A percentile compares a stretch with the other conserved stretches of the same genome.
Conservation (phyloP, 345 rosid genomes). For the Hypericum perforatum region DNA sequence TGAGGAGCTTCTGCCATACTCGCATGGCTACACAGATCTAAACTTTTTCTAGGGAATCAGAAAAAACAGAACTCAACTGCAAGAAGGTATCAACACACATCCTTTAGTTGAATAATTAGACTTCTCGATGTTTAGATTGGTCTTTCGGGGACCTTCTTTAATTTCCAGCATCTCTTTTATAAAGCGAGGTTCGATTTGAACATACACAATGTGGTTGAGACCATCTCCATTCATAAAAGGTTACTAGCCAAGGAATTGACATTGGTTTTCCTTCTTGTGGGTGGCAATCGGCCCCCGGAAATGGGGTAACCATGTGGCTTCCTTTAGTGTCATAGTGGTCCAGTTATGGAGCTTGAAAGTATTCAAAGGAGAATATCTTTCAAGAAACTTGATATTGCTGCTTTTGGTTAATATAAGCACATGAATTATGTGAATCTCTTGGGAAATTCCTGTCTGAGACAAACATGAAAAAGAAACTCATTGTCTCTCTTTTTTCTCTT, state of each 20-base stretch:
- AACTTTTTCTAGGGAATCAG: conserved; percentile 55
- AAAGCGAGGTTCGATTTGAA: too few species aligned
- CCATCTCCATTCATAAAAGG: too few species aligned
- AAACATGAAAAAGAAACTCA: conserved; percentile 10
- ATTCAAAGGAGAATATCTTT: conserved; percentile 16
- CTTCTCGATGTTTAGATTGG: not conserved
- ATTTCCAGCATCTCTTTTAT: too few species aligned
- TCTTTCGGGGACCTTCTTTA: not conserved
- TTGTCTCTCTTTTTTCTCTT: conserved; percentile 10
- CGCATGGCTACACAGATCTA: conserved; percentile 86
- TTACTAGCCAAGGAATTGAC: too few species aligned
- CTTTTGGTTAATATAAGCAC: conserved; percentile 8
- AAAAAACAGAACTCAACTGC: conserved; percentile 2
- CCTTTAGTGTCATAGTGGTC: conserved; percentile 27
- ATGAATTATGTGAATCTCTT: conserved; percentile 14
- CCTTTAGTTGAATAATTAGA: not conserved
- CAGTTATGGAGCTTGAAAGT: conserved; percentile 19
- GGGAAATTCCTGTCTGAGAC: too few species aligned
- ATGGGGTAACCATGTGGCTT: conserved; percentile 14
- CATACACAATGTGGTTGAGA: too few species aligned
- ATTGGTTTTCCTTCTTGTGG: too few species aligned
- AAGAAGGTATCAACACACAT: conserved; percentile 10
- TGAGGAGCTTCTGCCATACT: conserved; percentile 87
- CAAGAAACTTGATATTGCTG: conserved; percentile 21
- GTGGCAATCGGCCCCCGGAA: not conserved